Evolutionary conservation across 371 early-diverging fungal genomes (phyloP).

Genomic region (Mortierella sp.): DNA sequence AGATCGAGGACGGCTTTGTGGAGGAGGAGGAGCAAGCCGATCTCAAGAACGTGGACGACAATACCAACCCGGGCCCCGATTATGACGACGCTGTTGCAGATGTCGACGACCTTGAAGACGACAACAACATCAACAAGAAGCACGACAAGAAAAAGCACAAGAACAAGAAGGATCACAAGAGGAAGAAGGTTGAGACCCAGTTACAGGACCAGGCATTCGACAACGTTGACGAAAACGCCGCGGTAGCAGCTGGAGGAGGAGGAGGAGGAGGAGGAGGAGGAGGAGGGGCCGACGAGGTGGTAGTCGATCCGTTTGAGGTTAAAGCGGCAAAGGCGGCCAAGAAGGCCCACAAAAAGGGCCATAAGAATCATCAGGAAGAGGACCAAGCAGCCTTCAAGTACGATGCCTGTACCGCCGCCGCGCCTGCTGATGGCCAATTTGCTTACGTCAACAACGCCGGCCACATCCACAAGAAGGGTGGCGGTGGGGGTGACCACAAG

Average conservation of each 20-base stretch:
- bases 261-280: not conserved
- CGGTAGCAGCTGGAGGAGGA: not conserved
- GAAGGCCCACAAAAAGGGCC: conserved; percentile 1
- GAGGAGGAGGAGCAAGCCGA: not conserved
- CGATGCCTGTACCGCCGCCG: not conserved
- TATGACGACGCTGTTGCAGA: not conserved
- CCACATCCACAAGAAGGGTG: not conserved
- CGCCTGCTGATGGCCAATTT: not conserved
- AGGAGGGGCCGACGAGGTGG: no score
- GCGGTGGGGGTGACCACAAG: not conserved
- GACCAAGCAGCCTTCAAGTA: not conserved
- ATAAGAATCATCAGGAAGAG: not conserved
- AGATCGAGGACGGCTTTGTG: not conserved
- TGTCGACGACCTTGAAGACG: not conserved
- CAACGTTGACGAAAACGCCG: not conserved
- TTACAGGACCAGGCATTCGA: not conserved
- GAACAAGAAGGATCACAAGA: conserved; percentile 7
- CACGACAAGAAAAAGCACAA: not conserved
- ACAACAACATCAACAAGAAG: not conserved
- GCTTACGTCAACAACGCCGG: not conserved
- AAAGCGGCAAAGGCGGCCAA: not conserved
- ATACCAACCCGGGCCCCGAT: not conserved
- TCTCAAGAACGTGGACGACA: not conserved
- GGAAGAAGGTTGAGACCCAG: conserved; percentile 6
- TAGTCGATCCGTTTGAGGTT: not conserved